These are phyloP conservation scores for Leonotis leonurus DNA, from an alignment of 257 asterid genomes.

Conservation along the genomic window DNA sequence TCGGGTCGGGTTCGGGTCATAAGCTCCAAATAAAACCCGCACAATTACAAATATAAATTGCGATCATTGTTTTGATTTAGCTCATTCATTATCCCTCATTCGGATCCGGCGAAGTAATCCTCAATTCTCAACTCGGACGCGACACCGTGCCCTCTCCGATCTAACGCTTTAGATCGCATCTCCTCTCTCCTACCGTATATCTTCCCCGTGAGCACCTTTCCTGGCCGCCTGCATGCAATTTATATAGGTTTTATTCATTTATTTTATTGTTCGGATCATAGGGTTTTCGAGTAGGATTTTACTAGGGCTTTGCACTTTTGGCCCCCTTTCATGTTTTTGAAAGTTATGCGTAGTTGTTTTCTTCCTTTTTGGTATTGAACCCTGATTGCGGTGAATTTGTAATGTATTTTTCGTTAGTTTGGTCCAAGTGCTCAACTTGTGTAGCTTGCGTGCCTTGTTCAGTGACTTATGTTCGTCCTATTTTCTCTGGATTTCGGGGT, in stretches of 20 bases:
- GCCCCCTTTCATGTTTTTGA: neutral
- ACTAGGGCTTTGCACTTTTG: conserved; percentile 33
- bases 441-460: neutral
- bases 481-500: neutral
- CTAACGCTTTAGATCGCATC: conserved; percentile 25
- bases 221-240: conserved; percentile 6
- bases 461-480: neutral
- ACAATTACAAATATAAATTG: conserved; percentile 7
- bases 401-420: neutral
- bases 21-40: conserved; percentile 12
- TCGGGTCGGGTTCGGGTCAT: conserved; percentile 24
- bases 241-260: conserved; percentile 6
- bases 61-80: conserved; percentile 11
- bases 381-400: neutral
- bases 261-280: conserved; percentile 24
- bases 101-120: conserved; percentile 34
- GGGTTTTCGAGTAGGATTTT: conserved; percentile 21
- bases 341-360: neutral
- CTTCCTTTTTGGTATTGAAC: neutral
- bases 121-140: conserved; percentile 7
- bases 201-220: conserved; percentile 21
- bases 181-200: neutral
- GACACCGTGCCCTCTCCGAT: conserved; percentile 25
- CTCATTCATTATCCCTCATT: conserved; percentile 14
- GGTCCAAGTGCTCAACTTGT: neutral